Evolutionary conservation across 169 alveolate species (phyloP).

Genomic region (Theileria parva): DNA sequence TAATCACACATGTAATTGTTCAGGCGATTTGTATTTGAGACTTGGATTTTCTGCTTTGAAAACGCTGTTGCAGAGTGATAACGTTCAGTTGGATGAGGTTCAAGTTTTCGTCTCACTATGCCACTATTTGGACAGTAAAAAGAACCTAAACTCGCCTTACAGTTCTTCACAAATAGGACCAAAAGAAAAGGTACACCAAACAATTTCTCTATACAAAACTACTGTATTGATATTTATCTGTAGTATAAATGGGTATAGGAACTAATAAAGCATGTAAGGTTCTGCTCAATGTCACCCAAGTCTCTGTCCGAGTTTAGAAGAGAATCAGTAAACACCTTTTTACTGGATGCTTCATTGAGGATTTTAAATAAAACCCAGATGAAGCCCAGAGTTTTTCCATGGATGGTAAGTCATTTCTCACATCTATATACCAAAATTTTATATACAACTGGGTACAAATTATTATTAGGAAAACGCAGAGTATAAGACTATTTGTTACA

Average conservation of each 20-base stretch:
- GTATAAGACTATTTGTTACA: constrained; percentile 45
- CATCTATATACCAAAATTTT: neutral
- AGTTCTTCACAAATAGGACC: constrained; percentile 25
- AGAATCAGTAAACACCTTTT: constrained; percentile 41
- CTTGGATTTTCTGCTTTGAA: constrained; percentile 51
- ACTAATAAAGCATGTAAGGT: constrained; percentile 36
- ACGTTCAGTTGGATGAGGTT: constrained; percentile 63
- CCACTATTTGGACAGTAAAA: constrained; percentile 36
- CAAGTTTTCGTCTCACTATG: constrained; percentile 58
- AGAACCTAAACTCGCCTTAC: constrained; percentile 39
- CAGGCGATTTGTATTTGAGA: constrained; percentile 33
- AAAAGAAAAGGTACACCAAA: constrained; percentile 42
- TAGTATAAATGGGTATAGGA: constrained; percentile 13
- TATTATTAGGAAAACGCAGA: constrained; percentile 35
- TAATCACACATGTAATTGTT: neutral
- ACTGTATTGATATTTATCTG: too few relatives aligned
- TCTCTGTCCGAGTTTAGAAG: constrained; percentile 45
- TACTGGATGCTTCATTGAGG: constrained; percentile 56
- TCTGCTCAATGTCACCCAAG: constrained; percentile 66
- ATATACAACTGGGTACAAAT: neutral
- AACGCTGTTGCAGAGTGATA: constrained; percentile 45
- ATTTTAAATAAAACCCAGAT: constrained; percentile 25
- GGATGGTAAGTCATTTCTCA: constrained; percentile 24
- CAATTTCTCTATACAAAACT: neutral
- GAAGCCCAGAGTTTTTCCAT: constrained; percentile 48